Conservation (phyloP, 257 asterid genomes). For the Nicotiana tabacum region DNA sequence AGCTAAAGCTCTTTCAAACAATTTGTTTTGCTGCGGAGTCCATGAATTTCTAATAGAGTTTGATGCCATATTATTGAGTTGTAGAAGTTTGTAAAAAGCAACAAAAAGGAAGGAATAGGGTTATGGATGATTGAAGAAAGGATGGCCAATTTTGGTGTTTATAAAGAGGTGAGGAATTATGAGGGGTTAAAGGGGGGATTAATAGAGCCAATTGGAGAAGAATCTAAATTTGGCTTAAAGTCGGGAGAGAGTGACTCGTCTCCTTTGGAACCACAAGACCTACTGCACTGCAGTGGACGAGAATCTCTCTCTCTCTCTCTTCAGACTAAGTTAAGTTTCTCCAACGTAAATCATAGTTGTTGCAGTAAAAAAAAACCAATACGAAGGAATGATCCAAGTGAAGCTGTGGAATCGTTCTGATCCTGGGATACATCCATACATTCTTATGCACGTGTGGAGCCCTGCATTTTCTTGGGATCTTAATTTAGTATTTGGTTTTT, state of each 20-base stretch:
- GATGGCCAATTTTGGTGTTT: not conserved
- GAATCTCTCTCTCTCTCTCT: not conserved
- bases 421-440: not conserved
- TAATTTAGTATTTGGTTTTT: not conserved
- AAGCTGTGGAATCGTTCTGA: not conserved
- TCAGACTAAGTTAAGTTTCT: too few relatives aligned
- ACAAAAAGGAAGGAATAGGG: not conserved
- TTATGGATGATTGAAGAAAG: not conserved
- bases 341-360: not conserved
- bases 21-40: slow-evolving; percentile 67
- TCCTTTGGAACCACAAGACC: slow-evolving; percentile 13
- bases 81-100: not conserved
- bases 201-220: slow-evolving; percentile 5
- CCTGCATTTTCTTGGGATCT: not conserved
- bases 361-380: not conserved
- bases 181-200: not conserved
- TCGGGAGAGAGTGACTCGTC: slow-evolving; percentile 20
- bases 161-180: slow-evolving; percentile 6
- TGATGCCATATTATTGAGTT: slow-evolving; percentile 34
- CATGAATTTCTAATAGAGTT: slow-evolving; percentile 35
- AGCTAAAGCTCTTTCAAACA: slow-evolving; percentile 63
- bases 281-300: not conserved
- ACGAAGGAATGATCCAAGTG: not conserved
- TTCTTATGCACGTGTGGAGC: not conserved
- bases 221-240: slow-evolving; percentile 21